Evolutionary conservation across 1,284 basidiomycete species (phyloP), one percentile per base, ranked within the genome.

Genomic region (Tilletia walkeri): DNA sequence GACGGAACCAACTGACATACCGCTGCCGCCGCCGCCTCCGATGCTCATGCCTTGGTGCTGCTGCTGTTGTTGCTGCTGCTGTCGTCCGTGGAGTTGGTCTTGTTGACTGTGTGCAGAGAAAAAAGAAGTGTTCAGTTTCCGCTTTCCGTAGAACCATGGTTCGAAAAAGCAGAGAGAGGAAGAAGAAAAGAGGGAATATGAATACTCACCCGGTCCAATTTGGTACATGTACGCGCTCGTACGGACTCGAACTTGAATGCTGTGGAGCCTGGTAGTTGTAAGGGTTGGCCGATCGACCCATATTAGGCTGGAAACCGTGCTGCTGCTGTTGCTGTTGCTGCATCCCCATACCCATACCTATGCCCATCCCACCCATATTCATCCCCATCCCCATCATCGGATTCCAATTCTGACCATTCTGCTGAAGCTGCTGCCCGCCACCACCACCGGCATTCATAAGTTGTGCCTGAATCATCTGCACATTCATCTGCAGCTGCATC

Each of bases 401-500:
- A 56, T 56, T 56, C 24, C 41, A 38, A 2, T 34, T 67, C 67
- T 71, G 54, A 14, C 41, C 41, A 30, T 30, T 30, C 24, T 30
- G 24, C 24, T 30, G 24, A 30, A 30, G 24, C 56, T 67, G 71
- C 69, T 71, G 50, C 66, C 67, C 1, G 70, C 68, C 65, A 24
- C 47, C 48, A 53, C 65, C 24, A 47, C 65, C 41, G 45, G 41
- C 54, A 39, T 53, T 34, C 53, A 70, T 78, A 38, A 80, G 79
- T 36, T 77, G 75, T 59, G 77, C 76, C 65, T 80, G 81, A 69
- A 80, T 75, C 69, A 81, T 76, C 54, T 81, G 80, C 61, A 82
- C 59, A 65, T 82, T 80, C 80, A 81, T 82, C 71, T 82, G 81
- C 30, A 80, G 70, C 70, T 81, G 79, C 77, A 81, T 80, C 30